These are phyloP conservation scores for Ceratocystis destructans DNA, from an alignment of 2,329 filamentous ascomycete genomes.

Conservation along the genomic window DNA sequence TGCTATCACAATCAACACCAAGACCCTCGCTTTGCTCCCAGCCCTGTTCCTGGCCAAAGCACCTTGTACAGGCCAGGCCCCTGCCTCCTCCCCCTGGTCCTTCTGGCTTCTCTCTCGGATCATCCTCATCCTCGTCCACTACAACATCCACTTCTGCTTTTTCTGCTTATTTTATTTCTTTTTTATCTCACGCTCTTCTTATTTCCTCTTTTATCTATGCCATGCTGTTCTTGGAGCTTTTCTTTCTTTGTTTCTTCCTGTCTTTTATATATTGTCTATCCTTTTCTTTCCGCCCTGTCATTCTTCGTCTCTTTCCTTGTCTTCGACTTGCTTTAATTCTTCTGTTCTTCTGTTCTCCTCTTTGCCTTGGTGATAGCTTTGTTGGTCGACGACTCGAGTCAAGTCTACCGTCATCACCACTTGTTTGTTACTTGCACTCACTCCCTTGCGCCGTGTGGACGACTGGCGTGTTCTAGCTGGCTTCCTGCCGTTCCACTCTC, in stretches of 20 bases:
- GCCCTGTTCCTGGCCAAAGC: background rate
- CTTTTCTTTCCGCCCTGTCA: slow-evolving; percentile 1
- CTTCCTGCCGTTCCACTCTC: background rate
- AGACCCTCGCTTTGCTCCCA: background rate
- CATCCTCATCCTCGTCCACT: background rate
- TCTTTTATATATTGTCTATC: background rate
- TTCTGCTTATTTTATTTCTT: background rate
- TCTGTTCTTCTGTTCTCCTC: background rate
- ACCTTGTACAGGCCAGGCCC: background rate
- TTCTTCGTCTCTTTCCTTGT: background rate
- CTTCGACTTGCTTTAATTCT: background rate
- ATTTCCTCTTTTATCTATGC: background rate
- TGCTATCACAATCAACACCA: background rate
- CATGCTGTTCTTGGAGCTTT: background rate
- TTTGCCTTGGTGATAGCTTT: background rate
- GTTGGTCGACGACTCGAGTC: background rate
- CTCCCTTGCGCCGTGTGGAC: background rate
- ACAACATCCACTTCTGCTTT: background rate
- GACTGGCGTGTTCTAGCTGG: background rate
- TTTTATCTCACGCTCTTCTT: background rate
- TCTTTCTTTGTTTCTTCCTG: background rate
- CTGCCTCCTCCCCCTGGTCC: background rate
- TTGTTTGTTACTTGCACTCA: background rate
- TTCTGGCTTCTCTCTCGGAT: slow-evolving; percentile 1
- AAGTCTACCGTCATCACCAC: background rate